A percentile compares a stretch with the other conserved stretches of the same genome.
These are phyloP conservation scores for Nakazawaea pomicola DNA, from an alignment of 805 yeast genomes.

Conservation along the genomic window DNA sequence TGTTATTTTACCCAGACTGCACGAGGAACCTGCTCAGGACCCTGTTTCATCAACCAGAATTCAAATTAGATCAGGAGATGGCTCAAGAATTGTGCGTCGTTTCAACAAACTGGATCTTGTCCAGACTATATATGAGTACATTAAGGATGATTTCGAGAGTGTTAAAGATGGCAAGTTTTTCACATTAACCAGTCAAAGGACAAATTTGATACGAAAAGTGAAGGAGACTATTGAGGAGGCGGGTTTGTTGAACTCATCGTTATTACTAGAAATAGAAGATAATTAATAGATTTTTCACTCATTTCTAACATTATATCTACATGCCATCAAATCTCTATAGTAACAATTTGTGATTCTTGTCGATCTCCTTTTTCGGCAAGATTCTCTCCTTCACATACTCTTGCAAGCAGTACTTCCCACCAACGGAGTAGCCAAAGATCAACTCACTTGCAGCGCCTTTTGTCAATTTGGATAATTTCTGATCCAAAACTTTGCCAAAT, in stretches of 20 bases:
- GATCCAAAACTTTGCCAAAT: constrained; percentile 16
- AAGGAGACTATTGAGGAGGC: constrained; percentile 63
- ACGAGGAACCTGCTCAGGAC: constrained; percentile 60
- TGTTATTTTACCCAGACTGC: constrained; percentile 42
- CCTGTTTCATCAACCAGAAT: constrained; percentile 62
- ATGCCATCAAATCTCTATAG: neutral
- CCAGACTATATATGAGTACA: constrained; percentile 52
- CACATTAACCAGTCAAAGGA: constrained; percentile 53
- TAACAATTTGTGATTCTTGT: constrained; percentile 6
- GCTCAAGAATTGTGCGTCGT: constrained; percentile 73
- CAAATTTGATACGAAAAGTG: constrained; percentile 48
- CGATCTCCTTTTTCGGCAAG: constrained; percentile 16
- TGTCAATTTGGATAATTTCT: constrained; percentile 16
- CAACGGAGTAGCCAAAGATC: constrained; percentile 26
- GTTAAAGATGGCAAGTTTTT: constrained; percentile 41
- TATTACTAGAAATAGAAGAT: constrained; percentile 55
- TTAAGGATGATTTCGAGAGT: constrained; percentile 52
- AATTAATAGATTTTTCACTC: constrained; percentile 7
- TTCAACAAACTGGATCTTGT: constrained; percentile 60
- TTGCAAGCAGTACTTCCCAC: constrained; percentile 22
- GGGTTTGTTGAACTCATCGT: constrained; percentile 76
- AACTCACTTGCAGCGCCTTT: constrained; percentile 24
- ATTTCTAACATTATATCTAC: neutral
- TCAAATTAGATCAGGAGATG: constrained; percentile 85
- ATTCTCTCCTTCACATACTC: constrained; percentile 21